phyloP scores from a whole-genome alignment of 73 alveolate species.

The Effrenium voratum region DNA sequence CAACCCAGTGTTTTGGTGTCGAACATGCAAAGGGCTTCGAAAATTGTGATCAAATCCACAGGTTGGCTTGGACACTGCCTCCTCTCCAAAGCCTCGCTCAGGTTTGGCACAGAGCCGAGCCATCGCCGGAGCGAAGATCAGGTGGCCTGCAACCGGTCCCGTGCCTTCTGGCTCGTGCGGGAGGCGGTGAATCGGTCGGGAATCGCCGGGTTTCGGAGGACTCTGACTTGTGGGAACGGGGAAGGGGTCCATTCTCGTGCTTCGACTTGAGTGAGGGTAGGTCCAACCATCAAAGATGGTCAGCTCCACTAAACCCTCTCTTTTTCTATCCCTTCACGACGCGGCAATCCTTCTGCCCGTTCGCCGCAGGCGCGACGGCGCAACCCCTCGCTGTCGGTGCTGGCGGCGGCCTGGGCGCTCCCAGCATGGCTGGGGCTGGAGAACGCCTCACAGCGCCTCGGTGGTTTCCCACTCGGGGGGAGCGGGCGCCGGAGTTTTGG shows the following conservation, averaged over 20 bases:
- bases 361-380: constrained; percentile 62
- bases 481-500: too few species aligned
- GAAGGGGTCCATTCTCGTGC: too few species aligned
- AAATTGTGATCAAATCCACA: background rate
- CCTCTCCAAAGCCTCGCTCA: background rate
- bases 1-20: background rate
- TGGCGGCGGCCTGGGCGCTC: constrained; percentile 49
- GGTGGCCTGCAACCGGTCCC: constrained; percentile 13
- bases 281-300: too few species aligned
- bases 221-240: too few species aligned
- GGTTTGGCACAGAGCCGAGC: constrained; percentile 85
- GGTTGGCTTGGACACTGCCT: background rate
- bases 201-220: too few species aligned
- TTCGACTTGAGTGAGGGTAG: too few species aligned
- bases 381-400: constrained; percentile 45
- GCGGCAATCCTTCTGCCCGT: too few species aligned
- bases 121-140: constrained; percentile 32
- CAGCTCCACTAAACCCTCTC: too few species aligned
- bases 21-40: background rate
- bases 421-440: constrained; percentile 72
- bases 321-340: too few species aligned
- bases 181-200: too few species aligned
- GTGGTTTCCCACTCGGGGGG: too few species aligned
- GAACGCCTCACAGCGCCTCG: constrained; percentile 52
- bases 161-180: constrained; percentile 66